Conservation (phyloP, 345 rosid genomes). For the Salix suchowensis region DNA sequence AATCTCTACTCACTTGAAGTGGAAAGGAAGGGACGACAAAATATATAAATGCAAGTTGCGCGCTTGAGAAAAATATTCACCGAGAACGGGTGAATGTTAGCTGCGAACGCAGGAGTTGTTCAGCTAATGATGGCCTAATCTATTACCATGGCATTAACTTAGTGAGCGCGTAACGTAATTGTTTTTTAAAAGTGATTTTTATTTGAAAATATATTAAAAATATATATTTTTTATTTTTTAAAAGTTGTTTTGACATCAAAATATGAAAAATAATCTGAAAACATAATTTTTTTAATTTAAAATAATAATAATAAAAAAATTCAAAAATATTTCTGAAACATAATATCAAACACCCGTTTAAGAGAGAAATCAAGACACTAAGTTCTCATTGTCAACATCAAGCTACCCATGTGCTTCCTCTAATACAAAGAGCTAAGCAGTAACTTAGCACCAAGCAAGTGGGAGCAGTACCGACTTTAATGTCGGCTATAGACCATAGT, state of each 20-base stretch:
- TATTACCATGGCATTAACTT: background rate
- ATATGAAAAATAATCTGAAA: too few species aligned
- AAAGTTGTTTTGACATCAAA: too few species aligned
- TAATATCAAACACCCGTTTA: too few species aligned
- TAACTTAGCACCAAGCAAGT: conserved; percentile 25
- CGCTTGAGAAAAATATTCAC: background rate
- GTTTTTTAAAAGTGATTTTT: too few species aligned
- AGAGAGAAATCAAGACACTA: background rate
- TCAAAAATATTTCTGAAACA: accelerated
- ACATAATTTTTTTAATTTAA: too few species aligned
- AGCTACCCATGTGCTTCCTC: conserved; percentile 17
- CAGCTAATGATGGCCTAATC: conserved; percentile 24
- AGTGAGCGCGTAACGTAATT: accelerated
- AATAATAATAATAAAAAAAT: too few species aligned
- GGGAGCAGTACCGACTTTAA: conserved; percentile 17
- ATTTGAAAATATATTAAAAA: too few species aligned
- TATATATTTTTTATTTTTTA: too few species aligned
- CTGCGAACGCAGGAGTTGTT: background rate
- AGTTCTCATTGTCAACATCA: conserved; percentile 11
- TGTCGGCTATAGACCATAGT: too few species aligned
- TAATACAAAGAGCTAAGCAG: conserved; percentile 13
- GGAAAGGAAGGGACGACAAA: background rate
- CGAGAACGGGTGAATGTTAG: too few species aligned
- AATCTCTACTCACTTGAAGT: background rate
- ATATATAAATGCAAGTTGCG: background rate